Base-by-base conservation (phyloP, 495 filamentous ascomycete genomes). In the Chlorociboria aeruginascens region DNA sequence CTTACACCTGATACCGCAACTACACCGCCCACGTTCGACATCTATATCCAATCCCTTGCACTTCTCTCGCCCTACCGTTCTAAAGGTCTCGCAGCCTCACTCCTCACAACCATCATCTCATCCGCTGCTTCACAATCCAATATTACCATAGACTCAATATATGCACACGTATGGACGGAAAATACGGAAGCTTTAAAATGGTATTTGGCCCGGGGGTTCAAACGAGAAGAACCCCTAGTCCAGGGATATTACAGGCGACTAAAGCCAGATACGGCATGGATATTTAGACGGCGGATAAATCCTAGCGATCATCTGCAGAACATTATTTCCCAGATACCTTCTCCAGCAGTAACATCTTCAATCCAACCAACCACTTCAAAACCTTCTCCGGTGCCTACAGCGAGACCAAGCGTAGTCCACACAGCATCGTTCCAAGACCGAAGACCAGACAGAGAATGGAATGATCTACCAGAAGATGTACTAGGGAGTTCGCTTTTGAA, bases 101-200 rank as follows among this genome's bases (percentile, higher is more conserved):
- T 92, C 6, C 70, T 97, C 11, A 57, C 73, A 61, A 63, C 70
- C 55, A 54, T 93, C 47, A 59, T 78, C 29, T 61, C 61, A 3
- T 60, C 63, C 49, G 67, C 65, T 14, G 45, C 57, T 43, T 20
- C 62, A 33, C 53, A 61, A 48, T 10, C 14, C 29, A 46, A 46
- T 13, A 20, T 45, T 17, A 13, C 57, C 60, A 36, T 63, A 53
- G 3, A 65, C 66, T 14, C 72, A 47, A 50, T 88, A 9, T 89
- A 85, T 45, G 92, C 92, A 11, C 92, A 98, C 67, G 92, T 97
- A 2, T 96, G 94, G 82, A 86, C 92, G 50, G 79, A 82, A 49
- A 97, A 98, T 59, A 73, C 77, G 9, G 92, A 95, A 36, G 92
- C 77, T 0, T 62, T 93, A 60, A 73, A 76, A 49, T 98, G 92